These are phyloP conservation scores for Entomortierella lignicola DNA, from an alignment of 192 early-diverging fungal species.

Conservation along the genomic window DNA sequence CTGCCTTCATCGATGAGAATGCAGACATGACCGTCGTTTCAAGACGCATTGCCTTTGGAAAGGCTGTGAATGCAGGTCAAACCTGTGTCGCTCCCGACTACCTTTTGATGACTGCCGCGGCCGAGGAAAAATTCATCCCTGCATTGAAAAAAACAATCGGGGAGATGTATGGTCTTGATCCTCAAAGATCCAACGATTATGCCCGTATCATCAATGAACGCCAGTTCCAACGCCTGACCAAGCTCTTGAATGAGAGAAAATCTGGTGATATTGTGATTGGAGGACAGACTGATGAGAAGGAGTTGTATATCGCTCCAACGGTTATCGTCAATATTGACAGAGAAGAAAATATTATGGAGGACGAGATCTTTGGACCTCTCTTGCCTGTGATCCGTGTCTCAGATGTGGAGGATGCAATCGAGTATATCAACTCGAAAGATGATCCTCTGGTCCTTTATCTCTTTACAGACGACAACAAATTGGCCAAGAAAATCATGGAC, in stretches of 20 bases:
- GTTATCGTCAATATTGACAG: conserved; percentile 78
- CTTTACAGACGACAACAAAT: conserved; percentile 68
- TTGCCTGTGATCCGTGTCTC: conserved; percentile 85
- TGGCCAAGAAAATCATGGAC: conserved; percentile 69
- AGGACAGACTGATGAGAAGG: conserved; percentile 69
- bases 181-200: conserved; percentile 62
- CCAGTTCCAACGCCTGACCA: conserved; percentile 77
- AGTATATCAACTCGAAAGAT: conserved; percentile 73
- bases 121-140: conserved; percentile 67
- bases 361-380: conserved; percentile 96
- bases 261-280: conserved; percentile 70
- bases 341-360: conserved; percentile 77
- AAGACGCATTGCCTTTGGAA: conserved; percentile 82
- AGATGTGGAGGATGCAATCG: conserved; percentile 75
- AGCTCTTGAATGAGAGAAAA: conserved; percentile 58
- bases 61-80: conserved; percentile 86
- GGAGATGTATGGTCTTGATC: conserved; percentile 61
- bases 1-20: conserved; percentile 69
- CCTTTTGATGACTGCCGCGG: conserved; percentile 71
- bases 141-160: conserved; percentile 58
- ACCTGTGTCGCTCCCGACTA: conserved; percentile 93
- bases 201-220: conserved; percentile 77
- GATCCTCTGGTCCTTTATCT: conserved; percentile 86
- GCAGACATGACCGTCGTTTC: conserved; percentile 70
- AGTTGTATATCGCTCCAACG: conserved; percentile 86